Conservation (phyloP, 164 flowering plant species). For the Vitis riparia region DNA sequence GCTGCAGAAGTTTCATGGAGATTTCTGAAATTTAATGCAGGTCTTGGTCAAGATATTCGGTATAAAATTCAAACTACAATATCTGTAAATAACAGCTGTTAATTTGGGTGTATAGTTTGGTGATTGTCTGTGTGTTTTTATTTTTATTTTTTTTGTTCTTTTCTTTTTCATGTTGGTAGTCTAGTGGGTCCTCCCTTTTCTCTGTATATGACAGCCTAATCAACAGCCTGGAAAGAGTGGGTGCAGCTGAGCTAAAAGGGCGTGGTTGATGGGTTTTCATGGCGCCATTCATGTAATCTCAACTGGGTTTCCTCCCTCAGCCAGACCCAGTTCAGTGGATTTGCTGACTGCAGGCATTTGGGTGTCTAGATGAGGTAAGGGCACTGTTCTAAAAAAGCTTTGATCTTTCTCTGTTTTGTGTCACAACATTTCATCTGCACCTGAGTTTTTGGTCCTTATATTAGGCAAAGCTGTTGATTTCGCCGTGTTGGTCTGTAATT, state of each 20-base stretch:
- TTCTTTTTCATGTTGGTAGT: constrained; percentile 19
- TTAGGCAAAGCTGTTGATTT: constrained; percentile 1
- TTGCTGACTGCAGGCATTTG: constrained; percentile 1
- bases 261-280: constrained; percentile 10
- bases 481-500: neutral
- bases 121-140: constrained; percentile 1
- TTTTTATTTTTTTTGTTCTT: constrained; percentile 9
- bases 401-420: constrained; percentile 1
- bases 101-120: neutral
- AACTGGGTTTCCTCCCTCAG: constrained; percentile 17
- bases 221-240: constrained; percentile 79
- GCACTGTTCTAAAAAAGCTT: neutral
- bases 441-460: neutral
- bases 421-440: neutral
- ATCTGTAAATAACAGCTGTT: constrained; percentile 22
- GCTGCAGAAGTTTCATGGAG: constrained; percentile 36
- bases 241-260: constrained; percentile 30
- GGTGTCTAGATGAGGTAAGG: constrained; percentile 19
- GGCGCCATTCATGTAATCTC: constrained; percentile 21
- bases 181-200: constrained; percentile 33
- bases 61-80: constrained; percentile 8
- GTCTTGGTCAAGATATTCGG: constrained; percentile 18
- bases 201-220: constrained; percentile 64
- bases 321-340: neutral
- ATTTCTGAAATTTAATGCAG: constrained; percentile 19